Percentiles rank a stretch among this genome's conserved stretches.
phyloP scores from a whole-genome alignment of 129 eudicot genomes.

The Ambrosia artemisiifolia region DNA sequence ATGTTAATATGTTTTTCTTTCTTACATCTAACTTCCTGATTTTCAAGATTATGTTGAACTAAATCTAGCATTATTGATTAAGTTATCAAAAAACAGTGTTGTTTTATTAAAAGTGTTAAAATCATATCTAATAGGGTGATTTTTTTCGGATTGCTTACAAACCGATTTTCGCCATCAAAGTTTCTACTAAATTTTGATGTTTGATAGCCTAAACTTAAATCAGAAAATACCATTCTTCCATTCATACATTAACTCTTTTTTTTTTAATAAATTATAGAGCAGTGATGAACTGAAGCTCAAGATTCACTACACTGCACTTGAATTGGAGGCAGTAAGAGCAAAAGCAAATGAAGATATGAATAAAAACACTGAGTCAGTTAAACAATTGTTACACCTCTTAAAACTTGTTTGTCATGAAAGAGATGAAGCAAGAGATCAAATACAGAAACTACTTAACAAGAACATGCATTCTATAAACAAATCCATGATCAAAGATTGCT shows the following conservation, averaged over 20 bases:
- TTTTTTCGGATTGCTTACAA: too few species aligned
- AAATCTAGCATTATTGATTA: background rate
- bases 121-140: too few species aligned
- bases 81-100: background rate
- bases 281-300: constrained; percentile 63
- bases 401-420: constrained; percentile 66
- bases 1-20: background rate
- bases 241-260: background rate
- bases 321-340: constrained; percentile 53
- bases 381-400: constrained; percentile 53
- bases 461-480: constrained; percentile 18
- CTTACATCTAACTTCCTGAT: background rate
- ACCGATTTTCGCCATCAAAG: too few species aligned
- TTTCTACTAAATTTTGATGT: background rate
- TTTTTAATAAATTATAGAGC: constrained; percentile 26
- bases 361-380: constrained; percentile 46
- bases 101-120: too few species aligned
- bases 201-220: background rate
- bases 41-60: background rate
- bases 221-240: background rate
- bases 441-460: constrained; percentile 51
- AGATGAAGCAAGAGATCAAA: constrained; percentile 79
- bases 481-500: background rate
- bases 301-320: constrained; percentile 50
- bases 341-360: constrained; percentile 58